Evolutionary conservation across 2,329 filamentous ascomycete species (phyloP).

Genomic region (Shiraia bambusicola): DNA sequence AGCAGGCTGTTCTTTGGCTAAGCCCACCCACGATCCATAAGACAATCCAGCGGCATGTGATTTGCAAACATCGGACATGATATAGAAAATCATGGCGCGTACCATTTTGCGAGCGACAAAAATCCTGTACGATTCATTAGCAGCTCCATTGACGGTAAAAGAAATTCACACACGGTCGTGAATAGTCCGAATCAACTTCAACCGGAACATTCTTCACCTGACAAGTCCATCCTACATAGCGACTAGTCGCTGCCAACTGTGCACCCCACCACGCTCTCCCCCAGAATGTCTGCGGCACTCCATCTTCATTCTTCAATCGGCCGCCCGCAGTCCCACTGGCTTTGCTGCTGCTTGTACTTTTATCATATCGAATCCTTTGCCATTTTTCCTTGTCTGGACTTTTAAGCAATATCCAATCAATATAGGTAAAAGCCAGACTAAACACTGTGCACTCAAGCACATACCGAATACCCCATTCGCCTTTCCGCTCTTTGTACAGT

Average conservation of each 20-base stretch:
- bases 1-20: constrained; percentile 9
- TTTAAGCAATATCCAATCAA: constrained; percentile 25
- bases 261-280: constrained; percentile 26
- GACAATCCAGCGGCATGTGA: constrained; percentile 23
- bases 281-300: constrained; percentile 9
- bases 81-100: constrained; percentile 13
- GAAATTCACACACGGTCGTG: constrained; percentile 19
- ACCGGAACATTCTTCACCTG: constrained; percentile 31
- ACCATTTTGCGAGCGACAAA: constrained; percentile 24
- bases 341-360: not conserved
- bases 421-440: constrained; percentile 8
- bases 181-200: constrained; percentile 19
- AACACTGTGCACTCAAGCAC: constrained; percentile 12
- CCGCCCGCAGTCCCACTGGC: not conserved
- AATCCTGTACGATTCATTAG: constrained; percentile 7
- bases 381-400: constrained; percentile 29
- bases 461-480: constrained; percentile 17
- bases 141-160: not conserved
- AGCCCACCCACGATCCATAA: constrained; percentile 24
- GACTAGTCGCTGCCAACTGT: constrained; percentile 13
- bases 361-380: constrained; percentile 20
- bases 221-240: constrained; percentile 30
- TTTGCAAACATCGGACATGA: constrained; percentile 13
- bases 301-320: not conserved
- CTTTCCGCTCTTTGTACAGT: constrained; percentile 13